Conservation (phyloP, 768 basidiomycete genomes). For the Tulasnella sp. region DNA sequence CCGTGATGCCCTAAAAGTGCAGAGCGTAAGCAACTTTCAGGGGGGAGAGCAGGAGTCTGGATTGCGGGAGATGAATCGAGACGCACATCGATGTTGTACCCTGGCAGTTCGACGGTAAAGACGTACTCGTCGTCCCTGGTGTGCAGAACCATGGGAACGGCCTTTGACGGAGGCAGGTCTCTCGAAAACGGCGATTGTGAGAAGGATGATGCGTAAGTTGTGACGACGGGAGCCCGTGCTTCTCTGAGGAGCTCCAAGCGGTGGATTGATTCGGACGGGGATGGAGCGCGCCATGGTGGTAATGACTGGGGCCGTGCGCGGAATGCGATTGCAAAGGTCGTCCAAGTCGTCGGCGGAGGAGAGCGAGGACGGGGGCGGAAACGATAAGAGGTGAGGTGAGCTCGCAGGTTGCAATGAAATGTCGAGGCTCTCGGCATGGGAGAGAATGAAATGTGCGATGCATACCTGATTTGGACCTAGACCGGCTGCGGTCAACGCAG, state of each 20-base stretch:
- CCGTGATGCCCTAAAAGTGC: conserved; percentile 24
- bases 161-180: conserved; percentile 21
- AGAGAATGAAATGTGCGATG: conserved; percentile 16
- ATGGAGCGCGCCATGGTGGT: conserved; percentile 13
- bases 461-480: conserved; percentile 28
- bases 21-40: not conserved
- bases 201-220: conserved; percentile 22
- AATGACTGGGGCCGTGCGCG: not conserved
- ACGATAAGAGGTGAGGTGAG: conserved; percentile 26
- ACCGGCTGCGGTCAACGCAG: conserved; percentile 17
- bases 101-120: conserved; percentile 31
- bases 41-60: not conserved
- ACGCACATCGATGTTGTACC: conserved; percentile 32
- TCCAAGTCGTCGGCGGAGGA: conserved; percentile 14
- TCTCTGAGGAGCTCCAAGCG: conserved; percentile 31
- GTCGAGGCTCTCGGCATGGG: not conserved
- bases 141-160: conserved; percentile 25
- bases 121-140: conserved; percentile 22
- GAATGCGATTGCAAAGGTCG: not conserved
- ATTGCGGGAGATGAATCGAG: not conserved
- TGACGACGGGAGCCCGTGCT: conserved; percentile 18
- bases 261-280: conserved; percentile 27
- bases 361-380: not conserved
- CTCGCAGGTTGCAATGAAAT: conserved; percentile 1
- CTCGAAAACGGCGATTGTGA: not conserved